Percentiles rank a stretch among this genome's conserved stretches.
Evolutionary conservation across 257 asterid species (phyloP).

Genomic region (Plantago major): DNA sequence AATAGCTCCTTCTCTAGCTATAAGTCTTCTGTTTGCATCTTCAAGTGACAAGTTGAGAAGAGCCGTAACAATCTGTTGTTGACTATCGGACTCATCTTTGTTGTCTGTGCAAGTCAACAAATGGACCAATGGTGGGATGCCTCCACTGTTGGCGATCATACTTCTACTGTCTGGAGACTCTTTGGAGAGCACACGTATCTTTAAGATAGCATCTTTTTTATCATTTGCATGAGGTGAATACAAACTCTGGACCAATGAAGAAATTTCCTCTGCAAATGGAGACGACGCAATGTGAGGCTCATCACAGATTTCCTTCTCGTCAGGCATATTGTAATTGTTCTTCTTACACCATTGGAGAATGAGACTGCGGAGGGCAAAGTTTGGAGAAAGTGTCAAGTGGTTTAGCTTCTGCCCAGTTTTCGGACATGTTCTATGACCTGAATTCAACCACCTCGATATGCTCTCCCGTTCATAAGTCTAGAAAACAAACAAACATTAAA

Average conservation of each 20-base stretch:
- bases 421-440: slow-evolving; percentile 59
- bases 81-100: slow-evolving; percentile 28
- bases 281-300: slow-evolving; percentile 40
- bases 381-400: slow-evolving; percentile 51
- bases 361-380: slow-evolving; percentile 52
- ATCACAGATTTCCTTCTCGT: slow-evolving; percentile 31
- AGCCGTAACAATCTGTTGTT: slow-evolving; percentile 56
- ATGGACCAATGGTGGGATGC: slow-evolving; percentile 48
- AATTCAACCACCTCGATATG: slow-evolving; percentile 52
- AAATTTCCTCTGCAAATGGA: slow-evolving; percentile 45
- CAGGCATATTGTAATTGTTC: slow-evolving; percentile 39
- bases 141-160: slow-evolving; percentile 52
- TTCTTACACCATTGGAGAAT: slow-evolving; percentile 56
- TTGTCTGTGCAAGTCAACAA: slow-evolving; percentile 22
- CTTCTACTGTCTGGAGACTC: slow-evolving; percentile 54
- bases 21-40: slow-evolving; percentile 49
- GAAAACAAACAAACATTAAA: not conserved
- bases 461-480: slow-evolving; percentile 60
- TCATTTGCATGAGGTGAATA: slow-evolving; percentile 29
- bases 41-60: slow-evolving; percentile 46
- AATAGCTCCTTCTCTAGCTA: slow-evolving; percentile 53
- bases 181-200: slow-evolving; percentile 58
- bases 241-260: slow-evolving; percentile 36
- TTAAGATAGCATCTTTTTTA: slow-evolving; percentile 37
- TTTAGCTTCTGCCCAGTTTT: slow-evolving; percentile 52